A percentile compares a stretch with the other conserved stretches of the same genome.
phyloP scores from a whole-genome alignment of 192 early-diverging fungal genomes.

The Backusella tarrabulga region DNA sequence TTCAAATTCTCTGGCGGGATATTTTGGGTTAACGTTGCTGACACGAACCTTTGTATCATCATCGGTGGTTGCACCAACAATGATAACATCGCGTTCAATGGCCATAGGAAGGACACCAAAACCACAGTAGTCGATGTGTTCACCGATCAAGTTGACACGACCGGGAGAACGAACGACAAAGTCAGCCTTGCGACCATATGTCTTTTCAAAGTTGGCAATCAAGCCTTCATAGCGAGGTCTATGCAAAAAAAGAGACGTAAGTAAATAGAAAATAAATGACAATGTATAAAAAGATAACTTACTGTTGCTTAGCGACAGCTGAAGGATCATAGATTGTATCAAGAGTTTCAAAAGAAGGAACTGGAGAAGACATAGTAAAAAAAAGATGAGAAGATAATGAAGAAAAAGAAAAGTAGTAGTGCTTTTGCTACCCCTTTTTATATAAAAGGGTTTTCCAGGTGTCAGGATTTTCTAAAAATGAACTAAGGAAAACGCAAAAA shows the following conservation, averaged over 20 bases:
- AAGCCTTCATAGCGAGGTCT: conserved; percentile 56
- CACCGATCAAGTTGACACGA: conserved; percentile 95
- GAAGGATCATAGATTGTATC: conserved; percentile 29
- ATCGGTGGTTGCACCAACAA: conserved; percentile 47
- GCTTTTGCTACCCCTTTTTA: not conserved
- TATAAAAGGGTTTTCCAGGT: not conserved
- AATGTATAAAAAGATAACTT: not conserved
- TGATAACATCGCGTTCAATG: conserved; percentile 76
- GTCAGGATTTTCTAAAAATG: not conserved
- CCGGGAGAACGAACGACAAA: conserved; percentile 90
- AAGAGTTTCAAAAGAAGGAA: conserved; percentile 29
- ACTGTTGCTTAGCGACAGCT: conserved; percentile 30
- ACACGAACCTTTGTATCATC: conserved; percentile 45
- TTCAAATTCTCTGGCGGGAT: conserved; percentile 45
- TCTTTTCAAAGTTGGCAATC: conserved; percentile 44
- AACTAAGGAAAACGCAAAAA: not conserved
- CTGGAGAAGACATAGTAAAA: conserved; percentile 15
- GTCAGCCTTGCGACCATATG: conserved; percentile 61
- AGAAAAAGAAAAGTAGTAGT: not conserved
- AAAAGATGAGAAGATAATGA: not conserved
- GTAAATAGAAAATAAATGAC: not conserved
- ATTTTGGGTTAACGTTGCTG: conserved; percentile 55
- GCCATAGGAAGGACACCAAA: conserved; percentile 96
- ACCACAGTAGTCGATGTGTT: conserved; percentile 96
- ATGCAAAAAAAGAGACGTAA: not conserved